Conservation (phyloP, 768 basidiomycete genomes). For the Guyanaporus albipodus region DNA sequence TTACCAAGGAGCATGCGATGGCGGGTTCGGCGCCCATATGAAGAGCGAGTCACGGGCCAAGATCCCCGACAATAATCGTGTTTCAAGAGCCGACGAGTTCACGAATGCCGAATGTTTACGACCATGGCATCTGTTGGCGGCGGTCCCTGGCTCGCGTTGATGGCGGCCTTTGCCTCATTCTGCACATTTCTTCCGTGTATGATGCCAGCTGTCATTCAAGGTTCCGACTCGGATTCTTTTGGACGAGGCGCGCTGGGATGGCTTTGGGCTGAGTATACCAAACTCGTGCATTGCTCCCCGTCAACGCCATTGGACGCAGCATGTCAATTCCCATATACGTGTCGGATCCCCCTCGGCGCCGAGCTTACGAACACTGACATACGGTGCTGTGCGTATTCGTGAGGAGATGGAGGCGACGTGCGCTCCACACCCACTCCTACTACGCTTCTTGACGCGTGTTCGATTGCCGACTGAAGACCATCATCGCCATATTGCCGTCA, state of each 20-base stretch:
- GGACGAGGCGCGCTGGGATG: too few relatives aligned
- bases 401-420: not conserved
- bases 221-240: not conserved
- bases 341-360: not conserved
- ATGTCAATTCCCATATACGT: not conserved
- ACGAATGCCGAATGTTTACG: not conserved
- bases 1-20: too few relatives aligned
- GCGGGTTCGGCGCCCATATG: too few relatives aligned
- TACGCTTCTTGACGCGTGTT: not conserved
- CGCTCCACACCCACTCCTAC: not conserved
- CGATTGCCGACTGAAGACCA: too few relatives aligned
- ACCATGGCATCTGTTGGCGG: too few relatives aligned
- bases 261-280: not conserved
- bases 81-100: not conserved
- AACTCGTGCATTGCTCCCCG: not conserved
- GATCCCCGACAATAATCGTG: not conserved
- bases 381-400: not conserved
- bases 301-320: not conserved
- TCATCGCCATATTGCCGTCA: not conserved
- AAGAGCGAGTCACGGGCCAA: not conserved
- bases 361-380: not conserved
- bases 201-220: not conserved
- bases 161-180: too few relatives aligned
- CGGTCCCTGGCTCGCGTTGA: too few relatives aligned
- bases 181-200: not conserved